Evolutionary conservation across 2,329 filamentous ascomycete genomes (phyloP), one percentile per base, ranked within the genome.

Genomic region (Orbilia oligospora): DNA sequence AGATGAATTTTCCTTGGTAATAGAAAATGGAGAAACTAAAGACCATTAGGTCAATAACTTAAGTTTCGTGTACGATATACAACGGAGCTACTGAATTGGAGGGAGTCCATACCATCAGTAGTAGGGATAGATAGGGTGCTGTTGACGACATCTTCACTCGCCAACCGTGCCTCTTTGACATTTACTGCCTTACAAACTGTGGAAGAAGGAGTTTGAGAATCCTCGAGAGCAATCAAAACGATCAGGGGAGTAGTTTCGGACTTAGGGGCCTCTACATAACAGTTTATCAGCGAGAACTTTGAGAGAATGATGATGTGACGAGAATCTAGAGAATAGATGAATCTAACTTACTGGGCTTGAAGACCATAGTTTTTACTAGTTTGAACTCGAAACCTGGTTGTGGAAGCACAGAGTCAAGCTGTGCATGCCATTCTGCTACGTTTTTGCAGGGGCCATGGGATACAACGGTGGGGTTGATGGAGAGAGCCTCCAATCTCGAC

Each of bases 341-440:
- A 6, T 24, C 8, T 49, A 10, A 69, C 81, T 46, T 72, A 83
- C 82, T 83, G 20, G 82, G 81, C 61, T 83, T 83, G 58, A 83
- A 82, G 33, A 83, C 82, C 55, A 83, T 80, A 6, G 82, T 83
- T 61, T 83, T 83, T n/a, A 81, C 80, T 27, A 83, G 49, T 33
- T 80, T 68, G 58, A 81, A 81, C 55, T 81, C 79, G 9, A 77
- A 71, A 53, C 81, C 80, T 44, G 82, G 81, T 9, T 72, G 80
- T 16, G 58, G 33, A 33, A 71, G 44, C 33, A 70, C 71, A 1
- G 65, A 63, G 46, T 81, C 71, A 4, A 83, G 80, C 63, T 81
- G 80, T 44, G 67, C 65, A 63, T 80, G 81, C 82, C 82, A 83
- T 77, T 83, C 81, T 38, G 56, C 55, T 46, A 77, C 71, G 49